Evolutionary conservation across 2,329 filamentous ascomycete genomes (phyloP), one percentile per base, ranked within the genome.

Genomic region (Endothia cerciana): DNA sequence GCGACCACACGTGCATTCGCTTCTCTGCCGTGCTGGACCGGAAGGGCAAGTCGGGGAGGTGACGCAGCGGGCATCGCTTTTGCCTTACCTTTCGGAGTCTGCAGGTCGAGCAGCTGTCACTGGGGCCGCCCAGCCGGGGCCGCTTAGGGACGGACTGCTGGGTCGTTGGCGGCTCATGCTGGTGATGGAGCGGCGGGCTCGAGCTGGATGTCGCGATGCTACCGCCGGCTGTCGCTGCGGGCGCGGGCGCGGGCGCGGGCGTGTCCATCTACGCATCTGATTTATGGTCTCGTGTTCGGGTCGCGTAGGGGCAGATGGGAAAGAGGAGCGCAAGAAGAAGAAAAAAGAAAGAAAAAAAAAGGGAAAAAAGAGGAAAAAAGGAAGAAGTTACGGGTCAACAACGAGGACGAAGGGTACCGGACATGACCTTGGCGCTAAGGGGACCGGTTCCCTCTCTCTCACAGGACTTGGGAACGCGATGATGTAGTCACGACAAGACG

Each of bases 81-180:
- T 56, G 13, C 25, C 36, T 56, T 57, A 69, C 67, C 67, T 69
- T 69, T 28, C 65, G 61, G 33, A 59, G 41, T 51, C 67, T 62
- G 38, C 67, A 69, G 33, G 45, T 65, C 36, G 43, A 33, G 55
- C 67, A 69, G 33, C 67, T 55, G 13, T 55, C 62, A 17, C 36
- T 41, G 22, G 45, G 13, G 17, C 22, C 55, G 2, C 30, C 60
- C 19, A 43, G 22, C 33, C 67, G 65, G 13, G 59, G 59, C 5
- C 65, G 36, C 43, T 63, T 69, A 25, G 41, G 45, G 47, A 22
- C 15, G 6, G 49, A 30, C 19, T 45, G 55, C 15, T 19, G 51
- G 33, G 45, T 17, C 33, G 22, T 15, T 15, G 41, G 36, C 28
- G 8, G 40, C 28, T 55, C 53, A 10, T 45, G 41, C 22, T 59